Conservation (phyloP, 1,139 yeast species). For the Taiozyma sp. region DNA sequence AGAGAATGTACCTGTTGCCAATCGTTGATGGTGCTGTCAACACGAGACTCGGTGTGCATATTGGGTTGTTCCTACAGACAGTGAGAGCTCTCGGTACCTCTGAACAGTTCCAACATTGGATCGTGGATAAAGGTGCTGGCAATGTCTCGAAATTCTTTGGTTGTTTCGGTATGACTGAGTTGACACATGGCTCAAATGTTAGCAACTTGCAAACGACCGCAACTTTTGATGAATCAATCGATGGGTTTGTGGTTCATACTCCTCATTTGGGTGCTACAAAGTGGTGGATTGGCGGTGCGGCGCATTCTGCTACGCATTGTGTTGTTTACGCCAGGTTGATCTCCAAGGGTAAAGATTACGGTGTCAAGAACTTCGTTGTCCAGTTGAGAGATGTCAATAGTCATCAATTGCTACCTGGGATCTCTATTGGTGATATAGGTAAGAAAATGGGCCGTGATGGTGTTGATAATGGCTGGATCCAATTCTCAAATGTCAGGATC, state of each 20-base stretch:
- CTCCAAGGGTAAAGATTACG: constrained; percentile 78
- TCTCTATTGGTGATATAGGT: constrained; percentile 86
- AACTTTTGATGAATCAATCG: constrained; percentile 57
- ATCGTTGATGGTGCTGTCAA: constrained; percentile 54
- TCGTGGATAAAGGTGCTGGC: constrained; percentile 72
- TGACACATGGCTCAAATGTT: constrained; percentile 91
- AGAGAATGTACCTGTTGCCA: constrained; percentile 35
- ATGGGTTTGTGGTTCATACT: constrained; percentile 71
- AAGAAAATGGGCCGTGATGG: constrained; percentile 84
- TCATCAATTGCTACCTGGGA: constrained; percentile 70
- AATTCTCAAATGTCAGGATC: constrained; percentile 71
- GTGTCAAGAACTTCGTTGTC: constrained; percentile 85
- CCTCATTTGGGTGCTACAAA: constrained; percentile 91
- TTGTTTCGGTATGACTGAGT: constrained; percentile 91
- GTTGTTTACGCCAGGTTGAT: constrained; percentile 77
- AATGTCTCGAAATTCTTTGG: constrained; percentile 68
- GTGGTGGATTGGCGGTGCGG: constrained; percentile 99
- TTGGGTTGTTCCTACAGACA: constrained; percentile 65
- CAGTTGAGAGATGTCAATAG: constrained; percentile 74
- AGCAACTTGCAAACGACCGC: constrained; percentile 95
- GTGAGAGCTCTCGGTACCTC: constrained; percentile 67
- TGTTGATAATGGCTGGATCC: constrained; percentile 92
- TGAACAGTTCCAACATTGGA: constrained; percentile 61
- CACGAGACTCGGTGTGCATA: constrained; percentile 67
- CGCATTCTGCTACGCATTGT: constrained; percentile 85